These are phyloP conservation scores for Urochloa ruziziensis DNA, from an alignment of 176 grass and related monocot species.

Conservation along the genomic window DNA sequence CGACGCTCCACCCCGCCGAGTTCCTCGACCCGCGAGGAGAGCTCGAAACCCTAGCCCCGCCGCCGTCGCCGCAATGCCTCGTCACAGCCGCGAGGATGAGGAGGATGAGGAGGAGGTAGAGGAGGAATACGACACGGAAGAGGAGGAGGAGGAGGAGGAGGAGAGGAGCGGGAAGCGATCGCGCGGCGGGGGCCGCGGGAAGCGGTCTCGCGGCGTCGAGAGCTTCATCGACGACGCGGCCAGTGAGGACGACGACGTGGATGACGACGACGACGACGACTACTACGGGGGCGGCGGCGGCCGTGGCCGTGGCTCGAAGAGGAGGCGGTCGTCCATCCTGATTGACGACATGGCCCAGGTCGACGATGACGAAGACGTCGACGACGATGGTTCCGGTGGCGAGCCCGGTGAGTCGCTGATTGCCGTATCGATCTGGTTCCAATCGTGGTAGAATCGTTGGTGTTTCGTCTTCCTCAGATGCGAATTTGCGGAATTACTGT, in stretches of 20 bases:
- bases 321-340: slow-evolving; percentile 38
- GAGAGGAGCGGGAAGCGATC: slow-evolving; percentile 29
- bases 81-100: slow-evolving; percentile 41
- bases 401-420: slow-evolving; percentile 50
- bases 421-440: background rate
- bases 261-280: slow-evolving; percentile 38
- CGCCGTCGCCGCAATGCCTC: slow-evolving; percentile 39
- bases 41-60: slow-evolving; percentile 31
- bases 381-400: slow-evolving; percentile 44
- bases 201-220: slow-evolving; percentile 44
- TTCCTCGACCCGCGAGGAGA: background rate
- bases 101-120: slow-evolving; percentile 26
- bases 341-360: slow-evolving; percentile 69
- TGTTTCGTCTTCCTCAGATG: background rate
- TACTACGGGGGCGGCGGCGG: background rate
- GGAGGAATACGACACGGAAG: slow-evolving; percentile 39
- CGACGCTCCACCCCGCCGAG: background rate
- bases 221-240: slow-evolving; percentile 69
- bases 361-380: slow-evolving; percentile 47
- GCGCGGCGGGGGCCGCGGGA: slow-evolving; percentile 21
- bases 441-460: background rate
- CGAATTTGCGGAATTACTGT: background rate
- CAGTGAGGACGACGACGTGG: slow-evolving; percentile 60
- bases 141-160: slow-evolving; percentile 27
- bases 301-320: slow-evolving; percentile 16